Conservation (phyloP, 2,329 filamentous ascomycete species). For the Dactylellina haptotyla region DNA sequence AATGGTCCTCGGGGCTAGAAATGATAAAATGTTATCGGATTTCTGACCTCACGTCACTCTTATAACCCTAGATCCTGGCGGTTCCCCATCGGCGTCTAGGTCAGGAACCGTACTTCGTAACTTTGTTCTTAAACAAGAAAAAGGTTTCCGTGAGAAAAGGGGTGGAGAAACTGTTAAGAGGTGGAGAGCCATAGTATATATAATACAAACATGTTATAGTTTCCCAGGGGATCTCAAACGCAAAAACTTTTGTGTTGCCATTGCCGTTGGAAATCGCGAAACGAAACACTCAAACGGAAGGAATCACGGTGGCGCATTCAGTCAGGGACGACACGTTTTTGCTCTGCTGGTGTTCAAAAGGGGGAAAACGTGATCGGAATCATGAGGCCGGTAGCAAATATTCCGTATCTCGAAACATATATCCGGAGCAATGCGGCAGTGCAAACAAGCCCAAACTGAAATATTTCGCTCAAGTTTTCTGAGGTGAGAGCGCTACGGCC, state of each 20-base stretch:
- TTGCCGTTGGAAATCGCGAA: conserved; percentile 24
- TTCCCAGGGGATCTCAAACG: conserved; percentile 10
- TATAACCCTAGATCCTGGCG: not conserved
- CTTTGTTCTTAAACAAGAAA: conserved; percentile 25
- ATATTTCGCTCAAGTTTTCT: not conserved
- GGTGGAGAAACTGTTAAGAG: conserved; percentile 22
- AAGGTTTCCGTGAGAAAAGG: conserved; percentile 4
- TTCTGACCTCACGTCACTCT: not conserved
- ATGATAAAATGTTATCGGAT: not conserved
- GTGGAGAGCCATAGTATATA: conserved; percentile 44
- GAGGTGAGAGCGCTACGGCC: too few species aligned
- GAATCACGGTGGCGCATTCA: conserved; percentile 30
- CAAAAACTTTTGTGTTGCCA: conserved; percentile 18
- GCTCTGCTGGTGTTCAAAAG: not conserved
- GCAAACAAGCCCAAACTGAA: not conserved
- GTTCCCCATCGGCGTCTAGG: conserved; percentile 17
- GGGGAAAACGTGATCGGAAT: conserved; percentile 29
- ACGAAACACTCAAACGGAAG: conserved; percentile 51
- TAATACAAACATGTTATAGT: conserved; percentile 36
- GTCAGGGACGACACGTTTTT: conserved; percentile 45
- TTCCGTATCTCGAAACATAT: conserved; percentile 34
- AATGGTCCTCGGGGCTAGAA: not conserved
- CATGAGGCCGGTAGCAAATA: conserved; percentile 11
- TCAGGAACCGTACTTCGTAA: conserved; percentile 28
- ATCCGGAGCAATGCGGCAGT: conserved; percentile 17